These are phyloP conservation scores for Sonneratia alba DNA, from an alignment of 345 rosid genomes.

Conservation along the genomic window DNA sequence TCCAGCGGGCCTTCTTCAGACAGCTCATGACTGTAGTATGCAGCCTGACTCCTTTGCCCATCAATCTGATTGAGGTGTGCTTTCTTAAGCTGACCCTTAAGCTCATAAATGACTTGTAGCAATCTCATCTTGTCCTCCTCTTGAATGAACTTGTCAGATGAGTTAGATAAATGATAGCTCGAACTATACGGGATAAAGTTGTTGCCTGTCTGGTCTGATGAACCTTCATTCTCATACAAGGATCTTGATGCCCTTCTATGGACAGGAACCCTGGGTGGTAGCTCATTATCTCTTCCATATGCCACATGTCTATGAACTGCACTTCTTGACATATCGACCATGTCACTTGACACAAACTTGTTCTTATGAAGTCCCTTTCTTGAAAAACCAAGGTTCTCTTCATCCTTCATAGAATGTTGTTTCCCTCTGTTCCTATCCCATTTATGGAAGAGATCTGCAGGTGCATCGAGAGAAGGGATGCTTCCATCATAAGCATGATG, in stretches of 20 bases:
- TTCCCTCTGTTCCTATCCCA: conserved; percentile 8
- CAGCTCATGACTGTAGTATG: conserved; percentile 14
- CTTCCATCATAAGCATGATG: conserved; percentile 59
- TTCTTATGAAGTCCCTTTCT: conserved; percentile 27
- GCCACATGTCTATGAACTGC: conserved; percentile 26
- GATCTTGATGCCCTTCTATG: conserved; percentile 27
- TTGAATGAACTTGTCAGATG: conserved; percentile 20
- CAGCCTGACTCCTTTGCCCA: conserved; percentile 15
- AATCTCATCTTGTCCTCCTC: conserved; percentile 38
- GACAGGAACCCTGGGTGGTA: conserved; percentile 25
- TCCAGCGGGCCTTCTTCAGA: conserved; percentile 11
- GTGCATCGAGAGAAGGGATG: conserved; percentile 57
- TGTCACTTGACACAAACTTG: conserved; percentile 21
- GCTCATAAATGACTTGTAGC: conserved; percentile 42
- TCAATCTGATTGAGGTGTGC: conserved; percentile 19
- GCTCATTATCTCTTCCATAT: conserved; percentile 25
- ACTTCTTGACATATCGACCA: conserved; percentile 27
- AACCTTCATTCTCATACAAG: conserved; percentile 33
- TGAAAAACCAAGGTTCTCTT: conserved; percentile 18
- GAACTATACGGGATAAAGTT: conserved; percentile 25
- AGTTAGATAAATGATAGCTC: conserved; percentile 26
- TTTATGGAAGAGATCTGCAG: conserved; percentile 40
- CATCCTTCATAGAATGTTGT: conserved; percentile 8
- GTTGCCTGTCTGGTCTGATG: conserved; percentile 36
- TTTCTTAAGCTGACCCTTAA: conserved; percentile 42